These are phyloP conservation scores for Globisporangium yorkense DNA, from an alignment of 352 stramenopile species.

Conservation along the genomic window DNA sequence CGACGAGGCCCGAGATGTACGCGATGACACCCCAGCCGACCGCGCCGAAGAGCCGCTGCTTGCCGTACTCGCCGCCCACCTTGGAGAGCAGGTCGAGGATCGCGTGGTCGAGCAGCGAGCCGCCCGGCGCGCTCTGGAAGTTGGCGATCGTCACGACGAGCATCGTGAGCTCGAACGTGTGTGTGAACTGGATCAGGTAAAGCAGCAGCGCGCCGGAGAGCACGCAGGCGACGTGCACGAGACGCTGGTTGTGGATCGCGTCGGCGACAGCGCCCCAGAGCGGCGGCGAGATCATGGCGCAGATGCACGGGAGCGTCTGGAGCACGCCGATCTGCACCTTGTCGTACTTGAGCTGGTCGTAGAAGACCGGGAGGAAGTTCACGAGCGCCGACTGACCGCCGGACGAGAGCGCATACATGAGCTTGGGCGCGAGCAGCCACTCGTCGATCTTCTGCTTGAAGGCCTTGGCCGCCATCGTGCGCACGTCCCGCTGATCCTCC, in stretches of 20 bases:
- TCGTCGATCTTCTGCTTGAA: slow-evolving; percentile 1
- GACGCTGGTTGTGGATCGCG: slow-evolving; percentile 51
- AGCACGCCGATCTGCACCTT: slow-evolving; percentile 77
- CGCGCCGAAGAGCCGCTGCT: slow-evolving; percentile 74
- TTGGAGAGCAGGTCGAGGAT: slow-evolving; percentile 60
- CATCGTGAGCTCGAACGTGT: slow-evolving; percentile 44
- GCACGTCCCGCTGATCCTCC: neutral
- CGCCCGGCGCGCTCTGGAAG: slow-evolving; percentile 52
- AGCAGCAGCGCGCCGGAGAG: slow-evolving; percentile 50
- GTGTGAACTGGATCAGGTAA: slow-evolving; percentile 49
- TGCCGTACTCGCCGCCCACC: slow-evolving; percentile 75
- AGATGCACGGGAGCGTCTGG: slow-evolving; percentile 62
- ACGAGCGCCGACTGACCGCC: slow-evolving; percentile 57
- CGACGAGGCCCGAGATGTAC: slow-evolving; percentile 66
- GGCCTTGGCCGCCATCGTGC: neutral
- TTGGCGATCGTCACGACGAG: slow-evolving; percentile 52
- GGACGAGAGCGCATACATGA: slow-evolving; percentile 70
- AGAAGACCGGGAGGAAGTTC: slow-evolving; percentile 78
- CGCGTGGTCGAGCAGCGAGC: slow-evolving; percentile 66
- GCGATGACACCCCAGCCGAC: slow-evolving; percentile 58
- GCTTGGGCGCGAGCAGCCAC: slow-evolving; percentile 63
- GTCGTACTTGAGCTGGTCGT: slow-evolving; percentile 54
- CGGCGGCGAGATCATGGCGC: slow-evolving; percentile 58
- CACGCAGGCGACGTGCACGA: slow-evolving; percentile 59
- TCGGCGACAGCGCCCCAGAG: slow-evolving; percentile 73